phyloP scores from a whole-genome alignment of 1,139 yeast species.

The Geotrichum cucujoidarum region DNA sequence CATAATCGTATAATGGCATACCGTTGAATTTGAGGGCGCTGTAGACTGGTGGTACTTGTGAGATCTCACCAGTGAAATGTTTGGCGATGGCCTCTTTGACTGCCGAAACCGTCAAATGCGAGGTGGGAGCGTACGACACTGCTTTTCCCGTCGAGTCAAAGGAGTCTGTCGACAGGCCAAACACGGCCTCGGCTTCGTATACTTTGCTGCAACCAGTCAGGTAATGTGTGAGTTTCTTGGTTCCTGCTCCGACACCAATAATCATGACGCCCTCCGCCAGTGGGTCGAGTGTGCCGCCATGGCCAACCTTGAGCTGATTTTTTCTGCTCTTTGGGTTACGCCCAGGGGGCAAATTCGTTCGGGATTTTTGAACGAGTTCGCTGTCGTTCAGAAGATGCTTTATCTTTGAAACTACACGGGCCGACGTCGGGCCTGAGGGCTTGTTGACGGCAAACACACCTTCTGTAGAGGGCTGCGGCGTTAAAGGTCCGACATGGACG shows the following conservation, averaged over 20 bases:
- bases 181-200: slow-evolving; percentile 76
- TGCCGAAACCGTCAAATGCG: slow-evolving; percentile 54
- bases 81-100: slow-evolving; percentile 45
- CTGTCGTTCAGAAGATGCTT: slow-evolving; percentile 61
- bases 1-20: slow-evolving; percentile 88
- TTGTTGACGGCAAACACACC: slow-evolving; percentile 91
- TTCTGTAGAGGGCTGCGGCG: too few relatives aligned
- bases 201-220: slow-evolving; percentile 59
- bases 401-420: slow-evolving; percentile 60
- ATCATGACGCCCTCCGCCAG: slow-evolving; percentile 89
- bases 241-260: slow-evolving; percentile 85
- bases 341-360: slow-evolving; percentile 32
- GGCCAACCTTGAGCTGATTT: slow-evolving; percentile 81
- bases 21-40: slow-evolving; percentile 95
- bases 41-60: slow-evolving; percentile 94
- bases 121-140: slow-evolving; percentile 52
- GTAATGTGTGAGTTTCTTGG: slow-evolving; percentile 70
- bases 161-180: slow-evolving; percentile 89
- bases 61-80: slow-evolving; percentile 71
- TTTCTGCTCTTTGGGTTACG: slow-evolving; percentile 47
- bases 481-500: too few relatives aligned
- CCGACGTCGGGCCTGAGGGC: slow-evolving; percentile 80
- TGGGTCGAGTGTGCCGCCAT: slow-evolving; percentile 97
- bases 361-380: slow-evolving; percentile 44
- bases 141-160: slow-evolving; percentile 91